Base-by-base conservation (phyloP, 2,329 filamentous ascomycete species). In the Acrodontium crateriforme region DNA sequence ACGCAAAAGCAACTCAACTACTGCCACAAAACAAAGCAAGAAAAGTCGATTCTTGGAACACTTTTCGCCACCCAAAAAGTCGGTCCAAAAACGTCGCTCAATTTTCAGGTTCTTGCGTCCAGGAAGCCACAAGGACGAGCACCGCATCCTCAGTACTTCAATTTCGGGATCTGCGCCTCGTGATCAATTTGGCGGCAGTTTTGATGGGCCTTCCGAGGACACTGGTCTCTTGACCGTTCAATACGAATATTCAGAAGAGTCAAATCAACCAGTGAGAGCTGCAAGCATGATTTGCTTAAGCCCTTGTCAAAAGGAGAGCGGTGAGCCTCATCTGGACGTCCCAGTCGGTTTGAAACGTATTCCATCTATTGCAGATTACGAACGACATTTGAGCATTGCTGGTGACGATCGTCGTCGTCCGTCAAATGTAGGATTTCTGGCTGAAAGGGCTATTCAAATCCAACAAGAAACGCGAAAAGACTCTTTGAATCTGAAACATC, bases 381-480 rank as follows among this genome's bases (percentile, higher is more conserved):
- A 51, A 20, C 37, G 40, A 4, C 38, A 29, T 6, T 38, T 51
- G 6, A 41, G 45, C 4, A 25, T 44, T 9, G 28, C 25, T 8
- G 46, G 47, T 10, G 44, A 50, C 27, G 31, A 41, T 28, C 45
- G 47, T 11, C 44, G 46, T 12, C 37, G 43, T 11, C 43, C 41
- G 5, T 48, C 43, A 9, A 22, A 30, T 1, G 21, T 23, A n/a
- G n/a, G n/a, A n/a, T n/a, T n/a, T n/a, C n/a, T n/a, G n/a, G n/a
- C n/a, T n/a, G n/a, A n/a, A n/a, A n/a, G n/a, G n/a, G n/a, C n/a
- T n/a, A n/a, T n/a, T n/a, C n/a, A n/a, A n/a, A n/a, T n/a, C n/a
- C 24, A 32, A 3, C 8, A 39, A 25, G 38, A 35, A 12, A 9
- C 34, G 19, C 24, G 40, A 9, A 40, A 36, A 12, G 28, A 36